Percentiles rank a stretch among this genome's conserved stretches.
Evolutionary conservation across 2,329 filamentous ascomycete species (phyloP).

Genomic region (Lachnellula occidentalis): DNA sequence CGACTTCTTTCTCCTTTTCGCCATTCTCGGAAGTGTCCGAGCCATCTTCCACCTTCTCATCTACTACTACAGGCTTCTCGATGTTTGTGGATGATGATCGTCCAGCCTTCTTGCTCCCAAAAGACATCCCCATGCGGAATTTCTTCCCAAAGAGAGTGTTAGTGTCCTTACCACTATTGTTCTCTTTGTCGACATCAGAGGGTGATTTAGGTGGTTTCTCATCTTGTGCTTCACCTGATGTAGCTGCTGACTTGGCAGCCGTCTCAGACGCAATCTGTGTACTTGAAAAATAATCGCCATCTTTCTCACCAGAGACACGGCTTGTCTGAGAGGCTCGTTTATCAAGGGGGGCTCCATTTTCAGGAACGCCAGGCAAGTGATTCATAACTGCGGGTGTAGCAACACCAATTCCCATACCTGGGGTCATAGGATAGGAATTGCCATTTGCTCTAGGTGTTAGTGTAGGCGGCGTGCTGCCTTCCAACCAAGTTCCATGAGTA

Average conservation of each 20-base stretch:
- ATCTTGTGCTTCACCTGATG: constrained; percentile 39
- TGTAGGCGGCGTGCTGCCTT: constrained; percentile 39
- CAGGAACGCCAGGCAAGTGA: constrained; percentile 42
- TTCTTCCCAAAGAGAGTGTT: constrained; percentile 73
- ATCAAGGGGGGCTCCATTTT: constrained; percentile 47
- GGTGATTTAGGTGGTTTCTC: constrained; percentile 44
- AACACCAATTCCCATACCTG: constrained; percentile 71
- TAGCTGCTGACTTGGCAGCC: constrained; percentile 40
- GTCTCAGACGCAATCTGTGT: constrained; percentile 44
- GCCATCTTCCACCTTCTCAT: constrained; percentile 64
- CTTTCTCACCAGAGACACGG: constrained; percentile 55
- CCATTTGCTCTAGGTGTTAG: constrained; percentile 61
- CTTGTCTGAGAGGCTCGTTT: constrained; percentile 51
- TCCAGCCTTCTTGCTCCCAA: constrained; percentile 78
- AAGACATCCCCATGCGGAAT: constrained; percentile 65
- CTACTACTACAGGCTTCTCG: constrained; percentile 66
- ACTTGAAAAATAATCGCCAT: constrained; percentile 72
- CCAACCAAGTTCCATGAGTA: constrained; percentile 32
- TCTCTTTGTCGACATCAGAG: constrained; percentile 53
- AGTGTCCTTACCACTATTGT: constrained; percentile 51
- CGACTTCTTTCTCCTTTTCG: constrained; percentile 62
- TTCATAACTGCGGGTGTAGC: constrained; percentile 55
- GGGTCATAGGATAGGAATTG: constrained; percentile 58
- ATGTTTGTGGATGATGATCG: constrained; percentile 61
- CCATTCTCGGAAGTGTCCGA: constrained; percentile 53